Evolutionary conservation across 768 basidiomycete species (phyloP), one percentile per base, ranked within the genome.

Genomic region (Lactarius sanguifluus): DNA sequence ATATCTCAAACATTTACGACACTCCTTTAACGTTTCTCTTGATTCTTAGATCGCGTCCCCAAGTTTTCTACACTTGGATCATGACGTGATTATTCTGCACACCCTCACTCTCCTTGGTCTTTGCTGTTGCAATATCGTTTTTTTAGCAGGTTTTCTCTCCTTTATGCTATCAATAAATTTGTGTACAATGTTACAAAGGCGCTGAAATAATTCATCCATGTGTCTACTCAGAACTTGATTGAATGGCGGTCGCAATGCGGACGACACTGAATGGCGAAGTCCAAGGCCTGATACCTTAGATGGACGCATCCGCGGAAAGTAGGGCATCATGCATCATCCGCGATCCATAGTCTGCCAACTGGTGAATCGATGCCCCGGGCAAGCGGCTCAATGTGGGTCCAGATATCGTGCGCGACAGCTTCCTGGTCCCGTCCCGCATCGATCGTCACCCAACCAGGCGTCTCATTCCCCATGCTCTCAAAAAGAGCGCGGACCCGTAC

Each of bases 401-500:
- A 91, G 3, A 92, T 76, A 32, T 83, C 82, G 38, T 79, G 74
- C 57, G 81, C 76, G 2, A 92, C 87, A 6, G 74, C 78, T 3
- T 84, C 82, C 71, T 71, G 76, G 23, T 77, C 79, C 66, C 72
- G 75, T 34, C 86, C 84, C 4, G 88, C 90, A 75, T 91, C 85
- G 34, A 90, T 72, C 5, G 76, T 76, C 2, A 83, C 78, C 89
- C 89, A 90, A 59, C 68, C 70, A 32, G 70, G 72, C 23, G 69
- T 71, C n/a, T 59, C 67, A 32, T 62, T 65, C 0, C 82, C 84
- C 61, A 92, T 84, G 61, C 77, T 76, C 67, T 77, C 74, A 72
- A 94, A 94, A 1, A 85, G 76, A 30, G 78, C 76, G 38, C 88
- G 76, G 32, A 94, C 93, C 50, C 81, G 79, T 52, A 73, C 76